Percentiles rank a stretch among this genome's conserved stretches.
Evolutionary conservation across 2,329 filamentous ascomycete genomes (phyloP).

Genomic region (Penicillium expansum): DNA sequence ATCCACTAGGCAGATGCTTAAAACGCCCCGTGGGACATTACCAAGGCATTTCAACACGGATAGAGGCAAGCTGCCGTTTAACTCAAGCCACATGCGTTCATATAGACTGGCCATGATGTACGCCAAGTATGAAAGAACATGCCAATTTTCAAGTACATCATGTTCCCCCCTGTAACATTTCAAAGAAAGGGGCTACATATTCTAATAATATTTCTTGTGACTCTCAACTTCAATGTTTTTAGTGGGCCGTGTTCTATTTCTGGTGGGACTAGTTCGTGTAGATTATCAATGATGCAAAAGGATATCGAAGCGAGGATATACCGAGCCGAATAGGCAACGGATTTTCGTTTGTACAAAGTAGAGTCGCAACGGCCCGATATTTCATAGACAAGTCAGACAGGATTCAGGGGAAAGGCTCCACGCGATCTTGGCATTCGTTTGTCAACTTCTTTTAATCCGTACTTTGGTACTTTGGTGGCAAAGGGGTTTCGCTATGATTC

Average conservation of each 20-base stretch:
- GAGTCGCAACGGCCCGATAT: not conserved
- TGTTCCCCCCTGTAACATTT: not conserved
- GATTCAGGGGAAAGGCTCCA: slow-evolving; percentile 9
- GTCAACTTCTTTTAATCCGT: not conserved
- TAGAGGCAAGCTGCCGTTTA: not conserved
- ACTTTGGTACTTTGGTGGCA: not conserved
- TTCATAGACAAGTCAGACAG: not conserved
- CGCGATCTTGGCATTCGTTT: slow-evolving; percentile 3
- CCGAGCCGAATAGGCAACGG: slow-evolving; percentile 1
- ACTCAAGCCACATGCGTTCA: not conserved
- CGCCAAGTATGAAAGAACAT: not conserved
- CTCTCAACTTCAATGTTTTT: not conserved
- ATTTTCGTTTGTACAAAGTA: not conserved
- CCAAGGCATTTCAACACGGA: not conserved
- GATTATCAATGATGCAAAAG: not conserved
- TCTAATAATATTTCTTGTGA: not conserved
- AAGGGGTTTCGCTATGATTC: not conserved
- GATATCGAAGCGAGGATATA: not conserved
- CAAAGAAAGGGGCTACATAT: not conserved
- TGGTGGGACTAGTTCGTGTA: not conserved
- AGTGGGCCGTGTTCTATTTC: slow-evolving; percentile 1
- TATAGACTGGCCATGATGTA: not conserved
- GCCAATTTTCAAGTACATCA: not conserved
- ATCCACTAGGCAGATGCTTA: slow-evolving; percentile 1
- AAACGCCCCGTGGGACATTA: not conserved